A percentile compares a stretch with the other conserved stretches of the same genome.
phyloP scores from a whole-genome alignment of 129 eudicot genomes.

The Lactuca sativa region DNA sequence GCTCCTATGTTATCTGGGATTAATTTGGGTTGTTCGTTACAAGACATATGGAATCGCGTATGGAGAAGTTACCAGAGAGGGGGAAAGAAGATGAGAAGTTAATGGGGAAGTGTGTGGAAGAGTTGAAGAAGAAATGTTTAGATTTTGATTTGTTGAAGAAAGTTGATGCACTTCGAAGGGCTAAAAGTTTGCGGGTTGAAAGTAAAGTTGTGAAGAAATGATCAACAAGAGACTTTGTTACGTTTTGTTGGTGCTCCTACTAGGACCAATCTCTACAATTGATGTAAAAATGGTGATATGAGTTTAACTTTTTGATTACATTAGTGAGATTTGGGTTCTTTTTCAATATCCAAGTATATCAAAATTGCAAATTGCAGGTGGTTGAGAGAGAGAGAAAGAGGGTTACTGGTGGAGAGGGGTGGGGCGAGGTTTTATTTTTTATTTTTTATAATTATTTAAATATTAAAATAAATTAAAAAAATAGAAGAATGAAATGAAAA shows the following conservation, averaged over 20 bases:
- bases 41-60: constrained; percentile 57
- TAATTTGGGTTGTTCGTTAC: constrained; percentile 82
- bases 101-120: constrained; percentile 80
- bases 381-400: too few species aligned
- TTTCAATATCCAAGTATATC: neutral
- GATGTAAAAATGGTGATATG: constrained; percentile 6
- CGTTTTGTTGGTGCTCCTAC: constrained; percentile 71
- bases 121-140: constrained; percentile 74
- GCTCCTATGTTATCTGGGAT: constrained; percentile 50
- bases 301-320: neutral
- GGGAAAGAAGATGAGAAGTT: constrained; percentile 77
- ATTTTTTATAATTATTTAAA: too few species aligned
- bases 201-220: constrained; percentile 60
- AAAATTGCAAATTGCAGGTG: too few species aligned
- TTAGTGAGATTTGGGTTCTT: neutral
- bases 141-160: constrained; percentile 91
- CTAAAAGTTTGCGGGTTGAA: constrained; percentile 76
- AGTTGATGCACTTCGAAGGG: constrained; percentile 80
- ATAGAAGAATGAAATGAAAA: too few species aligned
- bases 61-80: constrained; percentile 70
- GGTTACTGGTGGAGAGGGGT: too few species aligned
- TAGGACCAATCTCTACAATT: constrained; percentile 63
- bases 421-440: too few species aligned
- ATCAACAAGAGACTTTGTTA: constrained; percentile 71
- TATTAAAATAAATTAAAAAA: too few species aligned